Conservation (phyloP, 306 rosid genomes). For the Pueraria montana region DNA sequence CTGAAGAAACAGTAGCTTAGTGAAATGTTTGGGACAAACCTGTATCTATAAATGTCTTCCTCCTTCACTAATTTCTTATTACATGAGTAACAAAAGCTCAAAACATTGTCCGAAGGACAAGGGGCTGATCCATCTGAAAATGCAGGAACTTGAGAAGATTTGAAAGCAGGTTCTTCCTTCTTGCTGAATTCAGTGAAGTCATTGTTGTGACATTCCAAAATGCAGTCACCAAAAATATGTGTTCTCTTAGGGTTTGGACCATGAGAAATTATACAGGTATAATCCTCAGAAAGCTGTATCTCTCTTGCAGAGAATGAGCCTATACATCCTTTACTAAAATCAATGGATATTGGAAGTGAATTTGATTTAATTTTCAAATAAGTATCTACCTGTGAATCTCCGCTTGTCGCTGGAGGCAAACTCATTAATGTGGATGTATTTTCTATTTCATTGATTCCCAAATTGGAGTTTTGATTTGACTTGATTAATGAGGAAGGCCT, state of each 20-base stretch:
- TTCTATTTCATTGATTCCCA: slow-evolving; percentile 47
- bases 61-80: slow-evolving; percentile 66
- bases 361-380: slow-evolving; percentile 57
- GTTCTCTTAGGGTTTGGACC: slow-evolving; percentile 91
- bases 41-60: slow-evolving; percentile 56
- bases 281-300: slow-evolving; percentile 93
- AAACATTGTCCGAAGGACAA: slow-evolving; percentile 41
- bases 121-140: slow-evolving; percentile 49
- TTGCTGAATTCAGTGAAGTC: slow-evolving; percentile 60
- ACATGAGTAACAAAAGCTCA: slow-evolving; percentile 64
- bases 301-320: slow-evolving; percentile 80
- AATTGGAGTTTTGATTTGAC: slow-evolving; percentile 46
- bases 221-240: slow-evolving; percentile 88
- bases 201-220: slow-evolving; percentile 76
- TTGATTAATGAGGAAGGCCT: slow-evolving; percentile 48
- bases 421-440: slow-evolving; percentile 43
- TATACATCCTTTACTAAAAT: slow-evolving; percentile 53
- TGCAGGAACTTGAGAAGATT: slow-evolving; percentile 50
- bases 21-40: slow-evolving; percentile 59
- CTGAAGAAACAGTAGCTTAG: slow-evolving; percentile 1
- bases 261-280: slow-evolving; percentile 92
- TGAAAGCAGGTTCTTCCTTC: slow-evolving; percentile 57
- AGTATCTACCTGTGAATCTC: slow-evolving; percentile 46
- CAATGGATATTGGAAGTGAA: slow-evolving; percentile 75
- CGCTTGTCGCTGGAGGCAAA: slow-evolving; percentile 43